Evolutionary conservation across 1,284 basidiomycete species (phyloP), one percentile per base, ranked within the genome.

Genomic region (Sanghuangporus weigelae): DNA sequence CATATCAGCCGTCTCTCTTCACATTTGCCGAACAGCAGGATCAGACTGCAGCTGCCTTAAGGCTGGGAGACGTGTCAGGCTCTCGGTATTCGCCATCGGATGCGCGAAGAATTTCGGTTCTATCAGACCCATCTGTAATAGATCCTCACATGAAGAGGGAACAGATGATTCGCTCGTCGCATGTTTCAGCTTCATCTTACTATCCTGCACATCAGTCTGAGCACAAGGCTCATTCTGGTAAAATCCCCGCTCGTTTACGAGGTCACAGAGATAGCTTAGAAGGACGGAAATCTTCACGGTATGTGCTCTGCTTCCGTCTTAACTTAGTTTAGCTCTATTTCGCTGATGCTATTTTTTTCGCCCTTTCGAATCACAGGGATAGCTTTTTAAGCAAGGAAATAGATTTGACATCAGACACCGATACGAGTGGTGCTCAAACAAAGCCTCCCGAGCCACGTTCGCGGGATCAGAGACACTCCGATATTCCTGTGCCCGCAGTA

Each of bases 81-180:
- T 38, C 56, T 7, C 64, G 60, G 4, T 62, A 62, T 31, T 40
- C 62, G 7, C 39, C 56, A 7, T 42, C 64, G 23, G 60, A 60
- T 36, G 42, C 42, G 21, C 46, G 60, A 35, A 57, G 64, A 40
- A 59, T 65, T 6, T 65, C 64, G 48, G 57, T 65, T 51, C 42
- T 62, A 53, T 65, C 64, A 23, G 64, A 65, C 50, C 64, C 64
- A 21, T 65, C 64, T 46, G 57, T 65, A 49, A 62, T 65, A 48
- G 64, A 65, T 56, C 60, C 64, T 8, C 64, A 62, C 21, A 42
- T 62, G 26, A 54, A 19, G 40, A 56, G 49, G 23, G 64, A 65
- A 31, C 56, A 39, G 19, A 31, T 39, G 14, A 40, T 65, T 21
- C 57, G 59, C 21, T 36, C 57, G 19, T 55, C 64, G 7, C 60